Base-by-base conservation (phyloP, 2,329 filamentous ascomycete species). In the Rhynchosporium graminicola region DNA sequence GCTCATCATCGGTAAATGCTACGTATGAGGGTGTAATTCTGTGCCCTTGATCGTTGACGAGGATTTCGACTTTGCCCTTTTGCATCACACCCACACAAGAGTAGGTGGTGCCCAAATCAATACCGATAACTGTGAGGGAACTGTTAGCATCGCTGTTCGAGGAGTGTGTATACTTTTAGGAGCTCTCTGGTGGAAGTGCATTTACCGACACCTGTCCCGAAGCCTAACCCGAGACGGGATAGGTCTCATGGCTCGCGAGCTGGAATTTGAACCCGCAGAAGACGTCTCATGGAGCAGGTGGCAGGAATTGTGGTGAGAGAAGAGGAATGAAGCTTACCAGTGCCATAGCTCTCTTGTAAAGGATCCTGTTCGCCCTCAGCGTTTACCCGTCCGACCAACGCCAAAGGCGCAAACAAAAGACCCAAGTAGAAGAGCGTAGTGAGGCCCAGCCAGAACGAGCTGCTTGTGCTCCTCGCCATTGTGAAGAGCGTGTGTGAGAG, bases 1-100 rank as follows among this genome's bases (percentile, higher is more conserved):
- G 89, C 81, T 98, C 95, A 68, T 97, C 92, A 74, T 98, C 93
- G 78, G 92, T 98, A 79, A 96, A 97, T 74, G 92, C 92, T 76
- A 97, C 92, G 80, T 95, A 97, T 68, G 92, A 96, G 61, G 92
- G 92, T 73, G 92, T 96, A 72, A 96, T 96, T 82, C 92, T 90
- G 87, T 96, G 92, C 83, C 92, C 92, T 83, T 96, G 92, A 80
- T 97, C 92, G 83, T 97, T 97, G 80, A 91, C 91, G 72, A 97
- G 84, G 81, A 97, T 97, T 76, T 97, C 92, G 72, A 97, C 92
- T 80, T 94, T 95, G 77, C 92, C 92, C 77, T 92, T 90, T 77
- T 93, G 89, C 92, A 96, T 96, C 77, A 96, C 91, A 89, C 91
- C 92, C 73, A 96, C 92, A 80, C 92, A 96, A 74, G 86, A 89